Evolutionary conservation across 2,329 filamentous ascomycete species (phyloP), one percentile per base, ranked within the genome.

Genomic region (Nigrospora oryzae): DNA sequence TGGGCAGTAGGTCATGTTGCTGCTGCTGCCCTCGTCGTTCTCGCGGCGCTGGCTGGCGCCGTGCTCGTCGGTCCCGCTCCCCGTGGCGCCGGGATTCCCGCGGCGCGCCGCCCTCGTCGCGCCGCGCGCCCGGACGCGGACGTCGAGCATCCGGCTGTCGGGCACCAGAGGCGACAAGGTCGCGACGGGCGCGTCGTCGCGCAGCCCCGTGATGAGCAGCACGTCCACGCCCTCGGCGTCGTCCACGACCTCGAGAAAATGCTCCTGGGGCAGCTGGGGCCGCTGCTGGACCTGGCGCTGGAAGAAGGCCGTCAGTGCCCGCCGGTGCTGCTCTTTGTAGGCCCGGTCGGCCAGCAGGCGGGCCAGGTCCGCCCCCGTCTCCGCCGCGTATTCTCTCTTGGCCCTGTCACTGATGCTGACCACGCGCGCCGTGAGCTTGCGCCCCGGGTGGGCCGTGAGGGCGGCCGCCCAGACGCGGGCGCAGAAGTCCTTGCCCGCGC

Each of bases 301-400:
- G 59, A 70, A 83, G 48, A 76, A 83, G 2, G 42, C 48, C 2
- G 71, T 76, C 60, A 84, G 58, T 0, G 64, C 64, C 53, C 63
- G 45, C 33, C 79, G 71, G 50, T 83, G 77, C 46, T 75, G 53
- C 60, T 84, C 79, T 55, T 84, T 84, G 61, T 83, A 84, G 23
- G 48, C 61, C 46, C 79, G 78, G 48, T 83, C 71, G 0, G 31
- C 12, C 34, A 79, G 62, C 38, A 84, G 61, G 33, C 67, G 69
- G 12, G 58, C 40, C 1, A 74, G 17, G 47, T 81, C 65, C 14
- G 72, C 69, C 35, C 71, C 71, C 1, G 61, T 71, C 36, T 62
- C 64, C 2, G 53, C 58, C 1, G 77, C 77, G 42, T 81, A 83
- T 56, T 76, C 70, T 53, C 59, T 61, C 63, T 83, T 83, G n/a